These are phyloP conservation scores for Hanseniaspora clermontiae DNA, from an alignment of 805 yeast species.

Conservation along the genomic window DNA sequence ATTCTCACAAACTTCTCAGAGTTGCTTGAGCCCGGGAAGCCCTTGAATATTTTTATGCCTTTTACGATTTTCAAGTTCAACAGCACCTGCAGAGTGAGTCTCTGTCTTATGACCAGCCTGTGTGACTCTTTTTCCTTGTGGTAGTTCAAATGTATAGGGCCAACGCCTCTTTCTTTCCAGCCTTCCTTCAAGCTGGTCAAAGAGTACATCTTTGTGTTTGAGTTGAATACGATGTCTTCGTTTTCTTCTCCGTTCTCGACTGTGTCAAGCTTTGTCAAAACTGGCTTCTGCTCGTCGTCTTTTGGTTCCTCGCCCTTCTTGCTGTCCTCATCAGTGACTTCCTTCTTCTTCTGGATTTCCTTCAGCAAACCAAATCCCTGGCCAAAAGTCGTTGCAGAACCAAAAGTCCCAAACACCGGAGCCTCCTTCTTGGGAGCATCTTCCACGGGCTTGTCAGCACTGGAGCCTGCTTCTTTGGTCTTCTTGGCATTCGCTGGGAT, in stretches of 20 bases:
- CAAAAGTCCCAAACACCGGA: constrained; percentile 28
- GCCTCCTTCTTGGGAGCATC: constrained; percentile 28
- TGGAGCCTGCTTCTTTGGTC: neutral
- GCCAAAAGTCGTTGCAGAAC: constrained; percentile 33
- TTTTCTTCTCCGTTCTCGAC: constrained; percentile 82
- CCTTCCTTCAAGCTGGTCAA: constrained; percentile 55
- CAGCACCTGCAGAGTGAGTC: constrained; percentile 70
- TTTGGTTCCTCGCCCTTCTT: constrained; percentile 13
- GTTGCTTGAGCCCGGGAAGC: constrained; percentile 73
- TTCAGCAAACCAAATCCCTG: constrained; percentile 18
- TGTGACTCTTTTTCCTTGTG: constrained; percentile 32
- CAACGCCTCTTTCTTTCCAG: constrained; percentile 94
- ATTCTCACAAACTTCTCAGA: constrained; percentile 76
- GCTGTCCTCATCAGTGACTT: constrained; percentile 12
- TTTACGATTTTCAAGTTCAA: constrained; percentile 57
- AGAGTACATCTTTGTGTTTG: constrained; percentile 71
- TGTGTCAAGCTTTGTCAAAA: constrained; percentile 27
- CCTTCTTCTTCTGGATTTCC: constrained; percentile 11
- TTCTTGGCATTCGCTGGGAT: neutral
- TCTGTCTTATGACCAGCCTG: constrained; percentile 82
- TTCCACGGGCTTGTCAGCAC: neutral
- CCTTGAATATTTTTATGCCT: constrained; percentile 54
- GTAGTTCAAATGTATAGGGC: constrained; percentile 67
- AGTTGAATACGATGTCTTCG: constrained; percentile 54
- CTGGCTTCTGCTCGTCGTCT: constrained; percentile 15